These are phyloP conservation scores for Podila epigama DNA, from an alignment of 192 early-diverging fungal species.

Conservation along the genomic window DNA sequence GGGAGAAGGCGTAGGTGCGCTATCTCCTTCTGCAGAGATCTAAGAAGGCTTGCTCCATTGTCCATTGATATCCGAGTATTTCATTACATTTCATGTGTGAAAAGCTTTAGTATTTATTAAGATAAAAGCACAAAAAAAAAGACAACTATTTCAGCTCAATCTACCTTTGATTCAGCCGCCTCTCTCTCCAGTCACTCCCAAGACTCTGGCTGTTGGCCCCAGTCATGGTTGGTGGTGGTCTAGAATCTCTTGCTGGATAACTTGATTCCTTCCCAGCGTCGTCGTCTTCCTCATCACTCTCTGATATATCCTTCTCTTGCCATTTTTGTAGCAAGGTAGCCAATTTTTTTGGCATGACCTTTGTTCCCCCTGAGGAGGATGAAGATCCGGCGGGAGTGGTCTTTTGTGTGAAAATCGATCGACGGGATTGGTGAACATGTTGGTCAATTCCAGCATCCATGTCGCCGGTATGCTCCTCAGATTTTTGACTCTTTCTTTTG, in stretches of 20 bases:
- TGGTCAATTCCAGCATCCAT: neutral
- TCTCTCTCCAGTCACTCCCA: conserved; percentile 27
- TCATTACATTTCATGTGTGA: too few species aligned
- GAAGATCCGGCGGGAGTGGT: neutral
- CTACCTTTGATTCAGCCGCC: conserved; percentile 10
- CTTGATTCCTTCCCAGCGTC: neutral
- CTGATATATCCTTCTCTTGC: conserved; percentile 32
- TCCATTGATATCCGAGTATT: too few species aligned
- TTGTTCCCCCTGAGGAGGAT: conserved; percentile 1
- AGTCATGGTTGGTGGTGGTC: neutral
- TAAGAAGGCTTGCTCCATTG: neutral
- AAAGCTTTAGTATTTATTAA: too few species aligned
- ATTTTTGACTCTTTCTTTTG: conserved; percentile 23
- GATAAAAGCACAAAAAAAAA: too few species aligned
- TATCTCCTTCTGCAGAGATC: conserved; percentile 4
- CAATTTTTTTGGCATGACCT: conserved; percentile 41
- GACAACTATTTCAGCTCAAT: too few species aligned
- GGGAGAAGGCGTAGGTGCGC: conserved; percentile 4
- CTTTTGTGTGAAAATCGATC: conserved; percentile 7
- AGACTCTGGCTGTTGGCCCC: conserved; percentile 37
- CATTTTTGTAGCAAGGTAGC: conserved; percentile 36
- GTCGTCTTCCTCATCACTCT: conserved; percentile 18
- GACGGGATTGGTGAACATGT: conserved; percentile 32
- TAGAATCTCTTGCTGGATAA: neutral
- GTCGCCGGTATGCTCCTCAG: neutral